Percentiles rank a stretch among this genome's conserved stretches.
Conservation (phyloP, 805 yeast genomes). For the Cyberlindnera nakhonratchasimensis region DNA sequence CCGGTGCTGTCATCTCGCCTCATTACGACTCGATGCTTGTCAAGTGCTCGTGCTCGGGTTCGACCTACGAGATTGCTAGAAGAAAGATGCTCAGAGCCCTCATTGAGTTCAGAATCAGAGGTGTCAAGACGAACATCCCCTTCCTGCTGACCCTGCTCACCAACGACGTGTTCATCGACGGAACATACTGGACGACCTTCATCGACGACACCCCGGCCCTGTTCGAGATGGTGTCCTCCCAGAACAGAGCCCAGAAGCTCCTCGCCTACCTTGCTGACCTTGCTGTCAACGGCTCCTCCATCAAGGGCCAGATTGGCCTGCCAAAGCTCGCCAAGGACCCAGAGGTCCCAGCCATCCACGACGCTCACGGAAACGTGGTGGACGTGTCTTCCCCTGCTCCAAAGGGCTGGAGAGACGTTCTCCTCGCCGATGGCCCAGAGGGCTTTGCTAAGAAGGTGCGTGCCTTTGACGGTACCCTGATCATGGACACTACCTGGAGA, state of each 20-base stretch:
- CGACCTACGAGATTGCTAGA: slow-evolving; percentile 94
- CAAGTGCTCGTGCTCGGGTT: slow-evolving; percentile 95
- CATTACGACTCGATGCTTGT: slow-evolving; percentile 98
- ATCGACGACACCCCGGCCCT: slow-evolving; percentile 96
- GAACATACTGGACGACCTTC: slow-evolving; percentile 96
- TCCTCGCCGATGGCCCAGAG: slow-evolving; percentile 82
- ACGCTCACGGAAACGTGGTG: slow-evolving; percentile 54
- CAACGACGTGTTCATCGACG: slow-evolving; percentile 78
- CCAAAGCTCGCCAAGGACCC: slow-evolving; percentile 83
- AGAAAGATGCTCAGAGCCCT: slow-evolving; percentile 96
- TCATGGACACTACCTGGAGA: slow-evolving; percentile 99
- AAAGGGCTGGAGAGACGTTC: slow-evolving; percentile 89
- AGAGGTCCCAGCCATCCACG: slow-evolving; percentile 67
- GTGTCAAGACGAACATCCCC: slow-evolving; percentile 98
- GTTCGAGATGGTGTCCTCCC: slow-evolving; percentile 91
- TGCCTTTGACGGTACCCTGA: slow-evolving; percentile 75
- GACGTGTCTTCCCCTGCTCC: slow-evolving; percentile 56
- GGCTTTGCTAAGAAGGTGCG: slow-evolving; percentile 88
- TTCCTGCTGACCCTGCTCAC: slow-evolving; percentile 89
- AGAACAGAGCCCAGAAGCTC: slow-evolving; percentile 94
- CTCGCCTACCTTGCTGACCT: slow-evolving; percentile 88
- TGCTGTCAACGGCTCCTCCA: slow-evolving; percentile 93
- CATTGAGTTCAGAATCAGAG: slow-evolving; percentile 97
- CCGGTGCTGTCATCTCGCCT: slow-evolving; percentile 94
- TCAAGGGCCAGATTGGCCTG: slow-evolving; percentile 90